These are phyloP conservation scores for Cladosporium sp. DNA, from an alignment of 2,329 filamentous ascomycete genomes.

Conservation along the genomic window DNA sequence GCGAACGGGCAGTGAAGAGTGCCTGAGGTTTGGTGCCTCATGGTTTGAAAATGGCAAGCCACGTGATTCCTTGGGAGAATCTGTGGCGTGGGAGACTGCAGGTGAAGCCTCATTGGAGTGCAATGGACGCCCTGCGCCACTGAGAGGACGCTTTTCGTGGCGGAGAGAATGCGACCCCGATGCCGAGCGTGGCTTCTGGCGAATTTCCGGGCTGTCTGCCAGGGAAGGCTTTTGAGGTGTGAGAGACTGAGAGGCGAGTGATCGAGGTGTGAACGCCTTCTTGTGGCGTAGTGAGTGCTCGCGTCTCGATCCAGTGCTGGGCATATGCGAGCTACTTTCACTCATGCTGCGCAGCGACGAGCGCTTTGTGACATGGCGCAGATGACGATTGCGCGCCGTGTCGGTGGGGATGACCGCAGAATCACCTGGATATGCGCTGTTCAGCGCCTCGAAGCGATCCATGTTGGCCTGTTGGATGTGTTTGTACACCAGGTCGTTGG, in stretches of 20 bases:
- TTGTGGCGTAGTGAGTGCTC: constrained; percentile 1
- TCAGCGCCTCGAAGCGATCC: constrained; percentile 13
- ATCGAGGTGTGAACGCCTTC: not conserved
- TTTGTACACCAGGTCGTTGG: constrained; percentile 13
- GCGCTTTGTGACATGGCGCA: constrained; percentile 12
- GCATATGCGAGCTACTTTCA: constrained; percentile 9
- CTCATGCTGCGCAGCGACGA: constrained; percentile 12
- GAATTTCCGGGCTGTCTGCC: not conserved
- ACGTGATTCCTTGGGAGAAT: not conserved
- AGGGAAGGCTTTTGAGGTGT: not conserved
- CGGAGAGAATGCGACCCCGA: constrained; percentile 10
- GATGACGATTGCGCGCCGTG: not conserved
- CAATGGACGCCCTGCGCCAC: constrained; percentile 5
- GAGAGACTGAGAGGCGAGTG: no score
- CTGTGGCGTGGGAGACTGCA: not conserved
- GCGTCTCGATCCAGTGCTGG: not conserved
- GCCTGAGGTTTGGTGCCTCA: not conserved
- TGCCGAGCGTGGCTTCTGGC: not conserved
- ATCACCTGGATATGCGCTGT: constrained; percentile 5
- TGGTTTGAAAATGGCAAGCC: not conserved
- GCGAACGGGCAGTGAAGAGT: constrained; percentile 6
- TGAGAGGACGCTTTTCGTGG: constrained; percentile 11
- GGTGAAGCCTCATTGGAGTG: constrained; percentile 5
- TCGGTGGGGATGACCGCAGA: constrained; percentile 5
- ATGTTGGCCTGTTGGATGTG: constrained; percentile 14